Conservation (phyloP, 2,329 filamentous ascomycete genomes). For the Aspergillus ochraceus region DNA sequence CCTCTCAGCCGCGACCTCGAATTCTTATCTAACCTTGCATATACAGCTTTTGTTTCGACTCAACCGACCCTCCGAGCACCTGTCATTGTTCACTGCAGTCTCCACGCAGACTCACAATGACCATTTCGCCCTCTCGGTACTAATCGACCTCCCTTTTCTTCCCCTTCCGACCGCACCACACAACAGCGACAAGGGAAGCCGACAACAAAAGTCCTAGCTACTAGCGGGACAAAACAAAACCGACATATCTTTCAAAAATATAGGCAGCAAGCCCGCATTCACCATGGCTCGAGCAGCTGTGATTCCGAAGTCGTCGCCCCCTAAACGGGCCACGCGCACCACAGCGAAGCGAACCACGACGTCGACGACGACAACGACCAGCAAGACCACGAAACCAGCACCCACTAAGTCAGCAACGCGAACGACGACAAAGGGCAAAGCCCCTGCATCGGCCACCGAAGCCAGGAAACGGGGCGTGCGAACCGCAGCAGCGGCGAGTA, state of each 20-base stretch:
- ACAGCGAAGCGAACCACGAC: slow-evolving; percentile 15
- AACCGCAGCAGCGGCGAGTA: slow-evolving; percentile 5
- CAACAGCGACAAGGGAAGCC: neutral
- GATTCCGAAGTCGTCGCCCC: slow-evolving; percentile 22
- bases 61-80: neutral
- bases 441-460: slow-evolving; percentile 13
- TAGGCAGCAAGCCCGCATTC: neutral
- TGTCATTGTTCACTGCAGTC: neutral
- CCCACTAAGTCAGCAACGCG: slow-evolving; percentile 10
- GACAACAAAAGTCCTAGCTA: neutral
- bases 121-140: neutral
- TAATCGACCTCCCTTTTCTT: neutral
- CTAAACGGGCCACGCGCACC: slow-evolving; percentile 22
- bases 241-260: neutral
- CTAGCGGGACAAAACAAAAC: neutral
- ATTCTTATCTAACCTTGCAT: neutral
- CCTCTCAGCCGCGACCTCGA: neutral
- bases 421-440: slow-evolving; percentile 10
- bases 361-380: slow-evolving; percentile 11
- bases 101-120: slow-evolving; percentile 9
- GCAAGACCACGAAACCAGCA: slow-evolving; percentile 7
- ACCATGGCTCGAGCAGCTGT: slow-evolving; percentile 28
- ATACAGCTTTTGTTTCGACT: neutral
- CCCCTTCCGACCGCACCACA: neutral
- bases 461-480: slow-evolving; percentile 12